Conservation (phyloP, 2,329 filamentous ascomycete genomes). For the Claviceps digitariae region DNA sequence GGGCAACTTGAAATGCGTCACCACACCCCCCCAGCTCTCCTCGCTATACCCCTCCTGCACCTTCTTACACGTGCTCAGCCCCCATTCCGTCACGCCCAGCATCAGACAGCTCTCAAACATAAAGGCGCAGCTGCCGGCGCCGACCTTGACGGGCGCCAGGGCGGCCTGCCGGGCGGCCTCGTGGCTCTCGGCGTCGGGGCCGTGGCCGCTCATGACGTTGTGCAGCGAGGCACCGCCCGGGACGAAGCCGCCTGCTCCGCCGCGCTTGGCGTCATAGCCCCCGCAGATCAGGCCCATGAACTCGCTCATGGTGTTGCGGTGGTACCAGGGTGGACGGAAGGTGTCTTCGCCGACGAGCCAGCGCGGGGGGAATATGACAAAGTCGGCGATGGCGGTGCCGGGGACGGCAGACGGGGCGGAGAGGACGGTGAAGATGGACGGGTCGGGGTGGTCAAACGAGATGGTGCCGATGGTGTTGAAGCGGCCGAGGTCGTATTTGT, state of each 20-base stretch:
- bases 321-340: constrained; percentile 61
- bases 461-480: constrained; percentile 64
- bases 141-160: constrained; percentile 43
- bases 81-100: constrained; percentile 62
- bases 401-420: constrained; percentile 54
- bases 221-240: constrained; percentile 48
- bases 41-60: constrained; percentile 37
- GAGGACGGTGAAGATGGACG: constrained; percentile 62
- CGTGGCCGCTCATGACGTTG: constrained; percentile 58
- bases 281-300: constrained; percentile 49
- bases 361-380: constrained; percentile 59
- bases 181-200: constrained; percentile 42
- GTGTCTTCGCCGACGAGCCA: constrained; percentile 60
- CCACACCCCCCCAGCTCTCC: constrained; percentile 64
- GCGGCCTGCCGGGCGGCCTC: constrained; percentile 42
- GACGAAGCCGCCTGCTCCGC: constrained; percentile 35
- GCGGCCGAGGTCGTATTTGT: constrained; percentile 68
- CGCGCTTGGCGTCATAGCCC: constrained; percentile 48
- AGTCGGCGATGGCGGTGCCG: constrained; percentile 55
- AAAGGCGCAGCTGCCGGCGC: constrained; percentile 49
- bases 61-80: constrained; percentile 42
- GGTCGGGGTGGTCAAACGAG: constrained; percentile 66
- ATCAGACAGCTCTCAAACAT: constrained; percentile 60
- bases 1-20: constrained; percentile 44
- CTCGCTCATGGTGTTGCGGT: constrained; percentile 55